Percentiles rank a stretch among this genome's conserved stretches.
Conservation (phyloP, 164 flowering plant species). For the Berberis thunbergii region DNA sequence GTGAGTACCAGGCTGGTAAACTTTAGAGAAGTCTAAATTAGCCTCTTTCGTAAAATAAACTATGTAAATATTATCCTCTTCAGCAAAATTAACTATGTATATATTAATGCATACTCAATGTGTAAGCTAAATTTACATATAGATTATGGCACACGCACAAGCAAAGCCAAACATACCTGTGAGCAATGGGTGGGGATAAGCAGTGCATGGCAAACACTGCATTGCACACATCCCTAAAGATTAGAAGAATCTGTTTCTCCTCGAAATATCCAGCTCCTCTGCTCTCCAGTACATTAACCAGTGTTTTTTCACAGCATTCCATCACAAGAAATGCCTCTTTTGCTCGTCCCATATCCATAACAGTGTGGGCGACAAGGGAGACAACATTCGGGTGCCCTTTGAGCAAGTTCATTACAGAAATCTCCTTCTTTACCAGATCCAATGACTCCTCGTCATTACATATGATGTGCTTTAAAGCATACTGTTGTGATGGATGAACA, state of each 20-base stretch:
- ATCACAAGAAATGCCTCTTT: conserved; percentile 87
- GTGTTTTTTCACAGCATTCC: conserved; percentile 94
- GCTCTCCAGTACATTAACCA: conserved; percentile 82
- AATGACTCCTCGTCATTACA: conserved; percentile 82
- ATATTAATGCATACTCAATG: too few species aligned
- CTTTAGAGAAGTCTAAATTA: too few species aligned
- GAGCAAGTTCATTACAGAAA: conserved; percentile 78
- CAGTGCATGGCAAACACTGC: conserved; percentile 98
- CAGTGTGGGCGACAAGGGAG: conserved; percentile 49
- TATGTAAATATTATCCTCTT: too few species aligned
- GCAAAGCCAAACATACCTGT: conserved; percentile 39
- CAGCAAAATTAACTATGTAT: too few species aligned
- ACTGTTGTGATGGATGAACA: conserved; percentile 58
- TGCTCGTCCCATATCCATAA: conserved; percentile 84
- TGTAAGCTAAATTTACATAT: too few species aligned
- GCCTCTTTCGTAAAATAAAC: too few species aligned
- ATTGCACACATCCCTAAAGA: conserved; percentile 93
- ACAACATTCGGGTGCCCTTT: conserved; percentile 92
- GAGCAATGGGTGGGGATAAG: conserved; percentile 91
- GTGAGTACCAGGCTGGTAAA: too few species aligned
- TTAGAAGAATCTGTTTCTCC: conserved; percentile 65
- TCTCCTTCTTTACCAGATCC: conserved; percentile 75
- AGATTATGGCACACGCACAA: too few species aligned
- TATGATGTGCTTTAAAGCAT: conserved; percentile 90
- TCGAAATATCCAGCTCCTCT: conserved; percentile 89